phyloP scores from a whole-genome alignment of 441 rosid genomes.

The Erodium trifolium region DNA sequence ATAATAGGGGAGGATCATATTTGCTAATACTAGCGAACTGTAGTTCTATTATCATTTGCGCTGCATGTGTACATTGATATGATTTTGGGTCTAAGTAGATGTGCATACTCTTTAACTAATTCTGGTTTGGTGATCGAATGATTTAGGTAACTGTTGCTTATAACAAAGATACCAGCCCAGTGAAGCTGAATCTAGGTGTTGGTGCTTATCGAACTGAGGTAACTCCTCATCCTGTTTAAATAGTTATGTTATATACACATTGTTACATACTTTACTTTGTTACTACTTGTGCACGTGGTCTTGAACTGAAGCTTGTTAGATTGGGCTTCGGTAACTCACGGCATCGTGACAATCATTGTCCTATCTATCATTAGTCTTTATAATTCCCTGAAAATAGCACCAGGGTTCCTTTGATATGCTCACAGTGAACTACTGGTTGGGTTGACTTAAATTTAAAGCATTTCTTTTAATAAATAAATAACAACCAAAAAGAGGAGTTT shows the following conservation, averaged over 20 bases:
- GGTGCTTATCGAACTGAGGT: conserved; percentile 98
- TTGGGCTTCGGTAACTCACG: not conserved
- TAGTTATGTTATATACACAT: not conserved
- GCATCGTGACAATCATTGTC: conserved; percentile 3
- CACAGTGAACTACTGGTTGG: not conserved
- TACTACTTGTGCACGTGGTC: not conserved
- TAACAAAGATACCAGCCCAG: conserved; percentile 85
- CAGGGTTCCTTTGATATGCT: not conserved
- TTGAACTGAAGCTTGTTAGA: not conserved
- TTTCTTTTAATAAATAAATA: not conserved
- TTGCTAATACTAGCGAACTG: too few species aligned
- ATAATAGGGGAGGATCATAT: too few species aligned
- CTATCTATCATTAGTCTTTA: not conserved
- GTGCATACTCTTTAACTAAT: not conserved
- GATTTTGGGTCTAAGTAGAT: too few species aligned
- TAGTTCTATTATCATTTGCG: too few species aligned
- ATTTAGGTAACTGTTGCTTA: conserved; percentile 47
- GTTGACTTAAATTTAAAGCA: not conserved
- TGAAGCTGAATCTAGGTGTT: conserved; percentile 88
- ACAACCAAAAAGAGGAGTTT: not conserved
- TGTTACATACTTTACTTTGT: too few species aligned
- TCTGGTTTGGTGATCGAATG: not conserved
- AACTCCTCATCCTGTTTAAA: not conserved
- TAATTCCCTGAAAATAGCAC: not conserved
- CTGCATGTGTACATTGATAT: too few species aligned